Evolutionary conservation across 1,139 yeast genomes (phyloP).

Genomic region (Blastobotrys buckinghamii): DNA sequence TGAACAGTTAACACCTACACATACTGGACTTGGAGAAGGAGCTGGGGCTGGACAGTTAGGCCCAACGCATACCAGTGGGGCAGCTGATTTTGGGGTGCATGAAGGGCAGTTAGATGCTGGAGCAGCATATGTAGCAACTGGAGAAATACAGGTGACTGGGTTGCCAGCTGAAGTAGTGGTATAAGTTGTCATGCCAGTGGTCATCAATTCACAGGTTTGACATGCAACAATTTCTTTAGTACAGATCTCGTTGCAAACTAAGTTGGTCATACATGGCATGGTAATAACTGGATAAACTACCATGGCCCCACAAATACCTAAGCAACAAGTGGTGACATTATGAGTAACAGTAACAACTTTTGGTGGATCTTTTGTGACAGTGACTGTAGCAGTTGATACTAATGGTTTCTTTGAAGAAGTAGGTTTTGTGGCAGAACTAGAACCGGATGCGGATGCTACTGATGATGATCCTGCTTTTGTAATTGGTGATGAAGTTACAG

Average conservation of each 20-base stretch:
- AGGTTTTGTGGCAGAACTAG: background rate
- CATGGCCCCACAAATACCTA: slow-evolving; percentile 22
- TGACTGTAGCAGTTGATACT: background rate
- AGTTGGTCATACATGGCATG: slow-evolving; percentile 21
- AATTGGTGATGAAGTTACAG: background rate
- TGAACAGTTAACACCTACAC: background rate
- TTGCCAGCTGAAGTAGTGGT: slow-evolving; percentile 16
- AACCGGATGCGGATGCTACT: background rate
- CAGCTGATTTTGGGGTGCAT: background rate
- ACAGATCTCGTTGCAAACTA: slow-evolving; percentile 18
- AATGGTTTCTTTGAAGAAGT: background rate
- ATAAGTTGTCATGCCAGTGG: slow-evolving; percentile 16
- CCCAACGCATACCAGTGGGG: too few species aligned
- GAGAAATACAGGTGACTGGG: slow-evolving; percentile 19
- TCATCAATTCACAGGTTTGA: slow-evolving; percentile 16
- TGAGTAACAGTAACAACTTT: slow-evolving; percentile 16
- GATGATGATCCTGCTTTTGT: background rate
- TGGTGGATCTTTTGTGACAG: background rate
- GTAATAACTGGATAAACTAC: slow-evolving; percentile 21
- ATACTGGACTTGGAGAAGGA: too few species aligned
- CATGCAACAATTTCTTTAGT: slow-evolving; percentile 17
- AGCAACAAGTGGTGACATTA: slow-evolving; percentile 26
- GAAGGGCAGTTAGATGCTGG: slow-evolving; percentile 3
- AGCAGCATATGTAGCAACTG: slow-evolving; percentile 14
- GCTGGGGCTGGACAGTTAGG: too few species aligned